Base-by-base conservation (phyloP, 805 yeast genomes). In the Candida takata region DNA sequence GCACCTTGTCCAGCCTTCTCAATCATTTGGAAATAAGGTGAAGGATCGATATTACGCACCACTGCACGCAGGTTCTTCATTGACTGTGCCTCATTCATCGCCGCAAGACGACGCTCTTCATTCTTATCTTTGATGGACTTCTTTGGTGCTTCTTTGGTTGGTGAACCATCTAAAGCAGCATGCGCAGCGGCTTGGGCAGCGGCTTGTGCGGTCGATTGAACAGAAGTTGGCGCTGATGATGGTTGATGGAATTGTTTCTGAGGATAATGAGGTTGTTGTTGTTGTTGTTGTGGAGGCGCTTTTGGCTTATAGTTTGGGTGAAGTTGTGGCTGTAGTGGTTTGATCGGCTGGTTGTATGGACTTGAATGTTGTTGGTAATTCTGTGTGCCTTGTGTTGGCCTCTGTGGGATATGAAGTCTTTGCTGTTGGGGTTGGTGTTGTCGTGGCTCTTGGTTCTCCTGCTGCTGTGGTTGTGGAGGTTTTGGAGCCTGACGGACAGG, bases 1-100 rank as follows among this genome's bases (percentile, higher is more conserved):
- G 99, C 99, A 52, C 99, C 99, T 63, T 92, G 97, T 13, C 99
- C 99, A 1, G 90, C 92, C 47, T 81, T 80, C 54, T 80, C 86
- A 42, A 84, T 70, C 61, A 82, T 78, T 51, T 75, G 75, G 63
- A 83, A 84, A 41, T 71, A 71, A 28, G 86, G 81, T 6, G 85
- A 69, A n/a, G 99, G 99, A 61, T 92, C 95, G 29, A 75, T 71
- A 49, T 72, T 76, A 45, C 79, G 77, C 8, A 92, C 95, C 23
- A 88, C 95, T 4, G 85, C 74, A 40, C 80, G 74, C 46, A 92
- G 66, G 51, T 82, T 84, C 27, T 82, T 77, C 71, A 90, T 73
- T 17, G 86, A 72, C 62, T 90, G 96, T 31, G 84, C 77, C 49
- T 90, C 96, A n/a, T 84, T 79, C 74, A 87, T 66, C 12, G 77